Conservation (phyloP, 257 asterid genomes). For the Solanum megistacrolobum region DNA sequence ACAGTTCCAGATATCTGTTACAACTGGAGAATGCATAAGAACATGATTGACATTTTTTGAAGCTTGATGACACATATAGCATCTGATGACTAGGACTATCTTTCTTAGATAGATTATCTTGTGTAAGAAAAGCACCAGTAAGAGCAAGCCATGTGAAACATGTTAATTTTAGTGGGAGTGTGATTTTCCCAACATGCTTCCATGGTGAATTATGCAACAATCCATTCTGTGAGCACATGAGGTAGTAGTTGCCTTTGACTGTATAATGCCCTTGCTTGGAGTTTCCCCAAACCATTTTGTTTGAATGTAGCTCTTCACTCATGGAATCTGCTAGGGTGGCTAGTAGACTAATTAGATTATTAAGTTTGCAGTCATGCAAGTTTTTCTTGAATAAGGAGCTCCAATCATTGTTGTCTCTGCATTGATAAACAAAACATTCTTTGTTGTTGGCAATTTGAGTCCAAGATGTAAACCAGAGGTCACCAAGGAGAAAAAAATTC, state of each 20-base stretch:
- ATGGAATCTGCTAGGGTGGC: neutral
- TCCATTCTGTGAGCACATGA: neutral
- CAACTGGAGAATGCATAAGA: neutral
- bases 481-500: neutral
- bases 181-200: neutral
- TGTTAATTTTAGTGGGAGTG: neutral
- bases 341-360: neutral
- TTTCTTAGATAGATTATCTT: neutral
- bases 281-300: neutral
- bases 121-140: neutral
- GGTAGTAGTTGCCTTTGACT: neutral
- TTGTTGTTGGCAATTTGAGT: neutral
- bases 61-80: neutral
- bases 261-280: neutral
- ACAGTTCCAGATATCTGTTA: neutral
- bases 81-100: neutral
- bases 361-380: neutral
- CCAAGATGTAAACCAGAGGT: neutral
- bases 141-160: neutral
- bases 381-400: neutral
- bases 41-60: neutral
- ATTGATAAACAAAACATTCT: neutral
- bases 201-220: neutral
- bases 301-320: neutral
- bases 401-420: neutral